These are phyloP conservation scores for Mitragyna speciosa DNA, from an alignment of 257 asterid species.

Conservation along the genomic window DNA sequence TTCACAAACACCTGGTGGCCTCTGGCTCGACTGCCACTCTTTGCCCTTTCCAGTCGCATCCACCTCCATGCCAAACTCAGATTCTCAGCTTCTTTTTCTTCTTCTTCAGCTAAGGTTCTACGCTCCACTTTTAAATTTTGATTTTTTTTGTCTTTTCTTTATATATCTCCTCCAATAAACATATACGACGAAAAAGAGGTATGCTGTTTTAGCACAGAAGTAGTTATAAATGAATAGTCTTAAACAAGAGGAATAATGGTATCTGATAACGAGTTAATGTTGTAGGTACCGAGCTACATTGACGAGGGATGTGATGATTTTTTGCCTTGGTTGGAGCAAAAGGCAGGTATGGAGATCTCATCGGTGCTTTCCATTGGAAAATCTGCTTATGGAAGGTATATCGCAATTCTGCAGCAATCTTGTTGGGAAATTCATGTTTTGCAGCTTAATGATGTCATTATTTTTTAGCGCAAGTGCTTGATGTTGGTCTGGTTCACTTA, in stretches of 20 bases:
- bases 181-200: too few species aligned
- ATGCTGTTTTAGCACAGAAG: too few species aligned
- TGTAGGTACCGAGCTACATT: constrained; percentile 20
- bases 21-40: constrained; percentile 5
- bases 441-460: too few species aligned
- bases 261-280: not conserved
- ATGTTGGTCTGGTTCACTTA: too few species aligned
- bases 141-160: too few species aligned
- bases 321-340: constrained; percentile 71
- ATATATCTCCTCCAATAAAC: too few species aligned
- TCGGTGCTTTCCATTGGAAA: constrained; percentile 62
- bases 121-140: not conserved
- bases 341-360: constrained; percentile 57
- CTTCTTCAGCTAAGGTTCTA: constrained; percentile 21
- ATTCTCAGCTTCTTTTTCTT: constrained; percentile 7
- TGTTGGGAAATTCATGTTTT: not conserved
- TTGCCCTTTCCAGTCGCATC: constrained; percentile 11
- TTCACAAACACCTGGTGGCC: constrained; percentile 26
- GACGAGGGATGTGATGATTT: constrained; percentile 50
- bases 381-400: constrained; percentile 59
- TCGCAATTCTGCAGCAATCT: too few species aligned
- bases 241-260: not conserved
- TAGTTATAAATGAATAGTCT: not conserved
- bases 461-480: not conserved
- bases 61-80: not conserved